phyloP scores from a whole-genome alignment of 352 stramenopile genomes.

The Phytopythium boreale region DNA sequence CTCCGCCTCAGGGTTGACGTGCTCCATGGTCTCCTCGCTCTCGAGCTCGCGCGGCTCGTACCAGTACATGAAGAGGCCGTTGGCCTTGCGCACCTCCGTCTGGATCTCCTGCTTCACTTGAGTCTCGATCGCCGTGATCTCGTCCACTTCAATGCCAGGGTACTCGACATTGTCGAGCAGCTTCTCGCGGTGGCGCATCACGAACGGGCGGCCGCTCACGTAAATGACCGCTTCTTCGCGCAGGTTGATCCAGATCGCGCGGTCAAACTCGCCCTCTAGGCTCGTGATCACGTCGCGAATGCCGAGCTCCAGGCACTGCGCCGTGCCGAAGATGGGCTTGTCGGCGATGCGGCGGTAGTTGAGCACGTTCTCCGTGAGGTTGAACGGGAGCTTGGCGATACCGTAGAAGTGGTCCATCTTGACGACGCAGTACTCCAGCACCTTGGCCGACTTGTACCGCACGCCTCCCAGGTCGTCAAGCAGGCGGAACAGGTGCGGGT shows the following conservation, averaged over 20 bases:
- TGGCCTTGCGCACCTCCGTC: conserved; percentile 62
- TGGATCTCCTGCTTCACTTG: conserved; percentile 86
- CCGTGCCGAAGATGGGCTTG: conserved; percentile 84
- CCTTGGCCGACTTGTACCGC: conserved; percentile 79
- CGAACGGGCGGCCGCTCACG: conserved; percentile 81
- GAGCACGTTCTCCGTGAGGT: conserved; percentile 66
- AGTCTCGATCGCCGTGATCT: conserved; percentile 81
- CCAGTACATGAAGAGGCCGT: conserved; percentile 85
- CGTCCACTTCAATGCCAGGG: conserved; percentile 86
- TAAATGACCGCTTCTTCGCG: conserved; percentile 92
- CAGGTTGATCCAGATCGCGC: conserved; percentile 89
- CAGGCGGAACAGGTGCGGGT: conserved; percentile 69
- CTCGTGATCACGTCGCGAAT: conserved; percentile 66
- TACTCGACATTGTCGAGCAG: conserved; percentile 88
- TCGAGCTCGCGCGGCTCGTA: conserved; percentile 71
- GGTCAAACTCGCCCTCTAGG: conserved; percentile 52
- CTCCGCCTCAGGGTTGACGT: conserved; percentile 66
- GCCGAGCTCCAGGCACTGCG: conserved; percentile 72
- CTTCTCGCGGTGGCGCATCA: conserved; percentile 76
- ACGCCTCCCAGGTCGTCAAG: conserved; percentile 76
- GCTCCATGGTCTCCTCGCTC: conserved; percentile 84
- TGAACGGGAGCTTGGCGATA: conserved; percentile 57
- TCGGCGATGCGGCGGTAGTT: conserved; percentile 83
- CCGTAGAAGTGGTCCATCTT: conserved; percentile 91
- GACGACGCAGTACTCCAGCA: conserved; percentile 77